Conservation (phyloP, 2,329 filamentous ascomycete species). For the Celoporthe dispersa region DNA sequence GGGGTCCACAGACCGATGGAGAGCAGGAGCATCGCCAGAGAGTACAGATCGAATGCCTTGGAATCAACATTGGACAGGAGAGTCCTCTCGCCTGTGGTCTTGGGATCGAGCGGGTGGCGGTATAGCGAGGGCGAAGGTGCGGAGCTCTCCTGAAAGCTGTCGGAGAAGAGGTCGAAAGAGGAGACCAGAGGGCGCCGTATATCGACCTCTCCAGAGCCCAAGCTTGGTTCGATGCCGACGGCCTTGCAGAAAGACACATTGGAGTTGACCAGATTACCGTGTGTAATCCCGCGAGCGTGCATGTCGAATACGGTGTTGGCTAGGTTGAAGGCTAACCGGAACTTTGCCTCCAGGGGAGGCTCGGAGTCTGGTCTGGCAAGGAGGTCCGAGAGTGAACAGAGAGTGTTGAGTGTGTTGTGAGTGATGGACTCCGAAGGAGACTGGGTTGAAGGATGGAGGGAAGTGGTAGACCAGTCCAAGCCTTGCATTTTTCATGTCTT, state of each 20-base stretch:
- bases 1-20: conserved; percentile 79
- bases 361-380: conserved; percentile 58
- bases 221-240: conserved; percentile 46
- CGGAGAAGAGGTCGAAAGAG: conserved; percentile 74
- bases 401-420: conserved; percentile 53
- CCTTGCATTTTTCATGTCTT: conserved; percentile 71
- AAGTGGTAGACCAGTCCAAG: conserved; percentile 78
- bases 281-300: conserved; percentile 69
- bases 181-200: conserved; percentile 72
- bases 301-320: conserved; percentile 75
- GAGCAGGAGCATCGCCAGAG: conserved; percentile 72
- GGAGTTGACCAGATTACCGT: conserved; percentile 70
- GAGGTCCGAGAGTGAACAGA: conserved; percentile 60
- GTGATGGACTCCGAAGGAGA: conserved; percentile 57
- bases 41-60: conserved; percentile 70
- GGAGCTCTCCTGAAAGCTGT: conserved; percentile 42
- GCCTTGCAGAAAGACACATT: conserved; percentile 69
- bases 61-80: conserved; percentile 57
- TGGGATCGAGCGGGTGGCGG: conserved; percentile 69
- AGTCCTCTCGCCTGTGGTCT: conserved; percentile 50
- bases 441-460: conserved; percentile 65
- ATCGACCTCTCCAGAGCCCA: conserved; percentile 56
- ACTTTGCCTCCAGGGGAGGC: conserved; percentile 75
- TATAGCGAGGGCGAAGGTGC: conserved; percentile 51
- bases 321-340: conserved; percentile 73